A percentile compares a stretch with the other conserved stretches of the same genome.
These are phyloP conservation scores for Tritrichomonas musculus DNA, from an alignment of 208 protist species.

Conservation along the genomic window DNA sequence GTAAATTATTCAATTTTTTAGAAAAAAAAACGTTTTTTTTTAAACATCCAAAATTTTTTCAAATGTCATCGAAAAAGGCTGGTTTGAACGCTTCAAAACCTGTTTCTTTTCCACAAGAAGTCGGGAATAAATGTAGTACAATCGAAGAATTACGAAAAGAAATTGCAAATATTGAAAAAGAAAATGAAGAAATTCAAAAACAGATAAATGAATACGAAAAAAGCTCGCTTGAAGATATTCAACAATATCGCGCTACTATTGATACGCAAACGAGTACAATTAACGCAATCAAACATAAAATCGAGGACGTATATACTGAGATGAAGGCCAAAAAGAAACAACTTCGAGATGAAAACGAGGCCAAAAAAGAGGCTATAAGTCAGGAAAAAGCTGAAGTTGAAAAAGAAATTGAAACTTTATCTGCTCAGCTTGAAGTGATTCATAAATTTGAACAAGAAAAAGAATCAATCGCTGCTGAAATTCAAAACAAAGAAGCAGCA, in stretches of 20 bases:
- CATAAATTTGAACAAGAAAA: constrained; percentile 24
- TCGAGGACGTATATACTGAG: neutral
- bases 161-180: neutral
- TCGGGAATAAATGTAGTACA: neutral
- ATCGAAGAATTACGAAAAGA: neutral
- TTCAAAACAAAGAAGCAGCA: neutral
- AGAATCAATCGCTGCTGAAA: neutral
- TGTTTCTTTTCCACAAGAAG: neutral
- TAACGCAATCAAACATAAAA: neutral
- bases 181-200: neutral
- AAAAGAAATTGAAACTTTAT: neutral
- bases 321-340: neutral
- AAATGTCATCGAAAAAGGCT: no score
- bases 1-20: no score
- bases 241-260: neutral
- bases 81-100: neutral
- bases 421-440: neutral
- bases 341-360: neutral
- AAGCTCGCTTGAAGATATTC: neutral
- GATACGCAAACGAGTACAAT: neutral
- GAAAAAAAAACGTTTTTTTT: no score
- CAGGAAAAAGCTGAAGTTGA: neutral
- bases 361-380: neutral
- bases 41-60: no score
- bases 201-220: neutral